These are phyloP conservation scores for Suillus hirtellus DNA, from an alignment of 768 basidiomycete species.

Conservation along the genomic window DNA sequence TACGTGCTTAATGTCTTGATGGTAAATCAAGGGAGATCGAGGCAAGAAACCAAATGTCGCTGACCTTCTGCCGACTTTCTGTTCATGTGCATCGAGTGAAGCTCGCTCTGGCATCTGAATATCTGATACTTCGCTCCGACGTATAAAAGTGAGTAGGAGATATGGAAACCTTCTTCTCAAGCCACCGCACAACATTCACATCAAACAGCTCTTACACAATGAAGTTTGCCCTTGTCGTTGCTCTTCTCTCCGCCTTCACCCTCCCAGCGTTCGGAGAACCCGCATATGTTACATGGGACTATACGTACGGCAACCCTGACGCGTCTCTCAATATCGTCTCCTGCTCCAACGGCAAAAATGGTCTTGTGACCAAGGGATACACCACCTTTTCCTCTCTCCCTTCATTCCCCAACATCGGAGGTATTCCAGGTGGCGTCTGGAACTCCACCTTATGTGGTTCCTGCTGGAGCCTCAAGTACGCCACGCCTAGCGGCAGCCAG, in stretches of 20 bases:
- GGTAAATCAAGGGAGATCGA: neutral
- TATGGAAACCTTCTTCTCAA: neutral
- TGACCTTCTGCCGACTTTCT: neutral
- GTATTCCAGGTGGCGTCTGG: constrained; percentile 10
- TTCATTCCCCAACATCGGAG: constrained; percentile 13
- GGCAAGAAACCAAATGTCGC: neutral
- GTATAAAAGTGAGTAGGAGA: neutral
- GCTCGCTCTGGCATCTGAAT: neutral
- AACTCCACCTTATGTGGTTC: constrained; percentile 14
- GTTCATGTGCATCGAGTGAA: neutral
- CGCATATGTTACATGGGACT: constrained; percentile 8
- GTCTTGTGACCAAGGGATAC: constrained; percentile 21
- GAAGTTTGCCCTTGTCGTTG: neutral
- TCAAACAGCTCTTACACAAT: neutral
- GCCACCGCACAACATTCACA: neutral
- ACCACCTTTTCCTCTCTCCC: constrained; percentile 16
- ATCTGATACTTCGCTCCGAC: neutral
- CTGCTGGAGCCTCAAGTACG: constrained; percentile 11
- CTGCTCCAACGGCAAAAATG: constrained; percentile 24
- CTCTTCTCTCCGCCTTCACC: neutral
- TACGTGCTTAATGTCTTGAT: neutral
- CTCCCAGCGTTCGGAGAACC: neutral
- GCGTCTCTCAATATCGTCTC: constrained; percentile 15
- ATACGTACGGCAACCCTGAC: constrained; percentile 5
- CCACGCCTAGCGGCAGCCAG: neutral